phyloP scores from a whole-genome alignment of 192 early-diverging fungal species.

The Haplosporangium gracile region DNA sequence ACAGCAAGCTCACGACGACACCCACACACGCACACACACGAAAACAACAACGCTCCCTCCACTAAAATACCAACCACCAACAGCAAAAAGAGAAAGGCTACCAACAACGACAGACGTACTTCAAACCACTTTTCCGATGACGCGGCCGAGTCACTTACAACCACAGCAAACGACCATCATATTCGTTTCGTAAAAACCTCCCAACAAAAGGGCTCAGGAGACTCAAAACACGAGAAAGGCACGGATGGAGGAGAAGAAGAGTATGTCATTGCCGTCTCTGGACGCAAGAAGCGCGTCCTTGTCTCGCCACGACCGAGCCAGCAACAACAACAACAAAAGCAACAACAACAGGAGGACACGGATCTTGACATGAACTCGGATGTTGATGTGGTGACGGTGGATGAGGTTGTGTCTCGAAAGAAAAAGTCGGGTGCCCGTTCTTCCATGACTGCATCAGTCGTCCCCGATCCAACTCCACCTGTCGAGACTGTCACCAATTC shows the following conservation, averaged over 20 bases:
- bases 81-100: conserved; percentile 14
- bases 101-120: conserved; percentile 2
- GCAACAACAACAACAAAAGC: not conserved
- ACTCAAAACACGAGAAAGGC: conserved; percentile 1
- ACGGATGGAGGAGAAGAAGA: conserved; percentile 13
- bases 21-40: not conserved
- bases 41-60: not conserved
- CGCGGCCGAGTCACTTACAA: not conserved
- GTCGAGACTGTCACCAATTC: not conserved
- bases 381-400: not conserved
- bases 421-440: not conserved
- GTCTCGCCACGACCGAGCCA: not conserved
- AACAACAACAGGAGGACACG: not conserved
- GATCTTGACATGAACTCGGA: conserved; percentile 7
- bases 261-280: conserved; percentile 8
- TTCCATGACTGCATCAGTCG: not conserved
- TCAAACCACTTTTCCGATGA: not conserved
- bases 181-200: not conserved
- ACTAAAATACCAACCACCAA: conserved; percentile 3
- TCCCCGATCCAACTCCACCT: not conserved
- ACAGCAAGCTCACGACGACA: conserved; percentile 1
- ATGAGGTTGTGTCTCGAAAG: conserved; percentile 3
- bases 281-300: conserved; percentile 32
- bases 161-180: not conserved
- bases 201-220: not conserved